Evolutionary conservation across 2,329 filamentous ascomycete species (phyloP).

Genomic region (Coleophoma eucalyptorum): DNA sequence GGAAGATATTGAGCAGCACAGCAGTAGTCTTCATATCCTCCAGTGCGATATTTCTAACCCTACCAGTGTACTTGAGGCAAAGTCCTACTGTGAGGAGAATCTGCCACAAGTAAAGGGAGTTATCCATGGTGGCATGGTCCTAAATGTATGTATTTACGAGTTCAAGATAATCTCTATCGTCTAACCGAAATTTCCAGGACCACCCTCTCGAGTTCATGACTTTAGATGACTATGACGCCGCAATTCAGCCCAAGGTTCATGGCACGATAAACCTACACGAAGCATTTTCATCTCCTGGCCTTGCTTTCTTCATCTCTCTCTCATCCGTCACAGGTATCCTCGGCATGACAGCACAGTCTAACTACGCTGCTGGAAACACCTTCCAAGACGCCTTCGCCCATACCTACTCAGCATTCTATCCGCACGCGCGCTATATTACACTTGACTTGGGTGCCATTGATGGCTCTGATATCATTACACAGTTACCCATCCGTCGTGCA

Average conservation of each 20-base stretch:
- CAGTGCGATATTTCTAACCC: not conserved
- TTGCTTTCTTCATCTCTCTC: constrained; percentile 35
- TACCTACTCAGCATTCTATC: not conserved
- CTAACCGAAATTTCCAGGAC: constrained; percentile 6
- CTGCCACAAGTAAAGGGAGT: constrained; percentile 8
- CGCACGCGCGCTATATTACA: not conserved
- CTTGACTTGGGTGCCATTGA: not conserved
- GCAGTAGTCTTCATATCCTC: not conserved
- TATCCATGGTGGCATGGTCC: constrained; percentile 6
- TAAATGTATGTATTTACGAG: constrained; percentile 1
- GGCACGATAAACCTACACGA: constrained; percentile 7
- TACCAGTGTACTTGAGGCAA: not conserved
- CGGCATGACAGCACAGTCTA: constrained; percentile 4
- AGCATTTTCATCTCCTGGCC: not conserved
- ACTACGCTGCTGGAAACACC: constrained; percentile 7
- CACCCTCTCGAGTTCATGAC: constrained; percentile 34
- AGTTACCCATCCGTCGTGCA: not conserved
- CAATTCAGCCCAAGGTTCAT: constrained; percentile 6
- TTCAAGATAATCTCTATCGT: not conserved
- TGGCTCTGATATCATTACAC: not conserved
- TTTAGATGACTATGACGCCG: constrained; percentile 1
- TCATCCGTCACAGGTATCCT: constrained; percentile 40
- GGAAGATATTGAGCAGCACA: not conserved
- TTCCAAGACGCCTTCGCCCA: constrained; percentile 6
- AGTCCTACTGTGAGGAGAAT: not conserved